Base-by-base conservation (phyloP, 2,329 filamentous ascomycete genomes). In the Hypoxylon sp. region DNA sequence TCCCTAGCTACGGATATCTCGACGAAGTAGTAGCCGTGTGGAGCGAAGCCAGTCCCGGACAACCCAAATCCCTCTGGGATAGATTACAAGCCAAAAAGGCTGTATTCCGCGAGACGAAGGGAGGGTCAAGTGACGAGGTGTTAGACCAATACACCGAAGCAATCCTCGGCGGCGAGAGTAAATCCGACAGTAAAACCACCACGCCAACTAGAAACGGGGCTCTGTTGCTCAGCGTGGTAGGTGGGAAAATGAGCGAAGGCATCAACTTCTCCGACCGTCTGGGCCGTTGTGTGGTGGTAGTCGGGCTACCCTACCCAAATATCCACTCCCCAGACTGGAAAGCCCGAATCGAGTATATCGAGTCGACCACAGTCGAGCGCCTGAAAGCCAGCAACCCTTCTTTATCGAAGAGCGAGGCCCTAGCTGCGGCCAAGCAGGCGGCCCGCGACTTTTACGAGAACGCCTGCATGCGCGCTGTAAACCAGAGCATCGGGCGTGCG, bases 201-300 rank as follows among this genome's bases (percentile, higher is more conserved):
- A 24, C 54, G 4, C 26, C 37, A 10, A 56, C 50, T 9, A 55
- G 50, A 1, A 84, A 86, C 52, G 94, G 94, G 0, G 95, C 92
- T 0, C 82, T 98, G 0, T 86, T 99, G 0, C 87, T 99, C 26
- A 94, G 94, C 59, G 94, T 99, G 2, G 91, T 99, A 2, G 95
- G 95, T 60, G 96, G 96, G 13, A 97, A 95, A 73, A 91, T 99
- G 82, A 97, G 93, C 64, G 96, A 99, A 81, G 96, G 96, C 71
- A 99, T 99, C 82, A 99, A 99, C 81, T 99, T 99, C 82, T 95
- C 93, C 0, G 94, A 99, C 81, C 86, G 87, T 2, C 88, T 99
- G 0, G 96, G 96, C 1, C 90, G 96, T 26, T 95, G 93, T 59
- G 94, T 99, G 8, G 84, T 97, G 13, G 92, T 98, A n/a, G 88